Evolutionary conservation across 208 protist genomes (phyloP).

Genomic region (Trypanosoma melophagium): DNA sequence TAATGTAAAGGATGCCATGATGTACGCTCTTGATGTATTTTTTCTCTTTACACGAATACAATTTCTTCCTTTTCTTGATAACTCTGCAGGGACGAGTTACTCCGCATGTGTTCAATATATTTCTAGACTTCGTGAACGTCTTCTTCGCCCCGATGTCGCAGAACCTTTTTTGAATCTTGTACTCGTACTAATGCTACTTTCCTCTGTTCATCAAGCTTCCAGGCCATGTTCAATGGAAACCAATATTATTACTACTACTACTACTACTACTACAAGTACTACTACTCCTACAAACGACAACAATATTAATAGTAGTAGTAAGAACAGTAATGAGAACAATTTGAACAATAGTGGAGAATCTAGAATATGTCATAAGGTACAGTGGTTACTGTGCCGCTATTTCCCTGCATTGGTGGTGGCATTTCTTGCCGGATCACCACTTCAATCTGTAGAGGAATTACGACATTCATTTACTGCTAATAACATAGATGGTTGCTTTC

Average conservation of each 20-base stretch:
- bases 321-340: not conserved
- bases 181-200: slow-evolving; percentile 23
- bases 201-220: slow-evolving; percentile 11
- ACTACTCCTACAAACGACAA: too few species aligned
- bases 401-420: slow-evolving; percentile 24
- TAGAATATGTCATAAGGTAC: slow-evolving; percentile 4
- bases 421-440: slow-evolving; percentile 22
- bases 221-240: slow-evolving; percentile 3
- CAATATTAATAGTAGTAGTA: too few species aligned
- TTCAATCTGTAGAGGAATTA: slow-evolving; percentile 27
- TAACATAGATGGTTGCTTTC: slow-evolving; percentile 6
- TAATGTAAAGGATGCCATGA: slow-evolving; percentile 15
- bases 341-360: not conserved
- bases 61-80: slow-evolving; percentile 26
- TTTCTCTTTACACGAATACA: slow-evolving; percentile 28
- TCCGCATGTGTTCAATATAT: slow-evolving; percentile 29
- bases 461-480: slow-evolving; percentile 4
- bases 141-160: slow-evolving; percentile 12
- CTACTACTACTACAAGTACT: too few species aligned
- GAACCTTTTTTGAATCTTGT: slow-evolving; percentile 14
- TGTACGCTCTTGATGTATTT: slow-evolving; percentile 27
- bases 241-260: too few species aligned
- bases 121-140: slow-evolving; percentile 20
- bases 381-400: slow-evolving; percentile 20
- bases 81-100: slow-evolving; percentile 6